A percentile compares a stretch with the other conserved stretches of the same genome.
phyloP scores from a whole-genome alignment of 139 green algal genomes.

The Chlamydomonas schloesseri region DNA sequence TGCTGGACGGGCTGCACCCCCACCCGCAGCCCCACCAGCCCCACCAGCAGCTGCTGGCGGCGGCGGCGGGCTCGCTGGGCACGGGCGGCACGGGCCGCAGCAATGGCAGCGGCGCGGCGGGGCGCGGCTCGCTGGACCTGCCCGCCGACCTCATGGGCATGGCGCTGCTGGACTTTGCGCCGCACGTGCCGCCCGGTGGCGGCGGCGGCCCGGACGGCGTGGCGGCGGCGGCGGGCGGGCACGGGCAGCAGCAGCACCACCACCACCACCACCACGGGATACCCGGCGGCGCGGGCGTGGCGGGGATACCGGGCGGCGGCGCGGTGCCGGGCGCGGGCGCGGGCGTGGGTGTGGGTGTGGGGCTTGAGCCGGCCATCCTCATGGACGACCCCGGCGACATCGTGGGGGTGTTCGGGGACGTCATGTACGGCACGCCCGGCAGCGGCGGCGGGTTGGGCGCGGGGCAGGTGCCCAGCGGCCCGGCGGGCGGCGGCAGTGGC shows the following conservation, averaged over 20 bases:
- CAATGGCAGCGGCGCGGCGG: too few relatives aligned
- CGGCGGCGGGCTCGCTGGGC: not conserved
- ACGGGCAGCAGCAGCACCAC: not conserved
- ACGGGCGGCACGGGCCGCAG: too few relatives aligned
- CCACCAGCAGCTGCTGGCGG: not conserved
- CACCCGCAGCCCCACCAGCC: too few relatives aligned
- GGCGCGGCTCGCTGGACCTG: too few relatives aligned
- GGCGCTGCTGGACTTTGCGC: too few relatives aligned
- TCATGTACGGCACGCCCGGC: constrained; percentile 1
- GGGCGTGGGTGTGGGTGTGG: not conserved
- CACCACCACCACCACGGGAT: too few relatives aligned
- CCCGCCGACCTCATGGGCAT: too few relatives aligned
- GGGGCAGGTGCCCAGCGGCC: not conserved
- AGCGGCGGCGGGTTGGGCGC: not conserved
- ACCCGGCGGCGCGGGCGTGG: too few relatives aligned
- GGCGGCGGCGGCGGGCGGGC: not conserved
- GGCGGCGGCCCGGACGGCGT: too few relatives aligned
- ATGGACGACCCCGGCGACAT: constrained; percentile 6
- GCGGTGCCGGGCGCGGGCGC: not conserved
- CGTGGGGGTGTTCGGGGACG: constrained; percentile 13
- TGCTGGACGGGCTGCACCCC: too few relatives aligned
- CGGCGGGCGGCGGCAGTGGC: too few relatives aligned
- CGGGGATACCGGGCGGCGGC: not conserved
- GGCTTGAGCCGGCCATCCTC: not conserved
- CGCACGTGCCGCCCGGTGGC: too few relatives aligned